These are phyloP conservation scores for Claviceps sp. DNA, from an alignment of 2,329 filamentous ascomycete species.

Conservation along the genomic window DNA sequence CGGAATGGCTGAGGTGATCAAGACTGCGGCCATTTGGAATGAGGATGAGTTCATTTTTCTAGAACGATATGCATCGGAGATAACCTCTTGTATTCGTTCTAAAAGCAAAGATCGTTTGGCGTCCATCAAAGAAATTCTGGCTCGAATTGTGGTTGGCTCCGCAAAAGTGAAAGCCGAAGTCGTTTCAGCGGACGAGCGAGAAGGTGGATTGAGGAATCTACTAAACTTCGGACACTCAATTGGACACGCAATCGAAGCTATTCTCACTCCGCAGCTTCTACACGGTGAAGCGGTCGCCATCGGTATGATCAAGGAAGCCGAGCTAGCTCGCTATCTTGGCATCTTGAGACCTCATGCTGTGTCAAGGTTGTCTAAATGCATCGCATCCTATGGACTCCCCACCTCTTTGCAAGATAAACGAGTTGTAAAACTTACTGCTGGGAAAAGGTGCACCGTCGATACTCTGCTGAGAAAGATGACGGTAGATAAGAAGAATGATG, in stretches of 20 bases:
- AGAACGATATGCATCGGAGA: slow-evolving; percentile 65
- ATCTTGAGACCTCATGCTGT: slow-evolving; percentile 77
- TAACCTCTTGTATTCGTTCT: slow-evolving; percentile 38
- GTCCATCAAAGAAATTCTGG: slow-evolving; percentile 56
- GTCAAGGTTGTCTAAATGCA: slow-evolving; percentile 79
- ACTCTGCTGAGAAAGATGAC: slow-evolving; percentile 85
- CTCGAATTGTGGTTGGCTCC: slow-evolving; percentile 74
- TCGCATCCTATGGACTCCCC: slow-evolving; percentile 84
- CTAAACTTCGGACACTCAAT: slow-evolving; percentile 98
- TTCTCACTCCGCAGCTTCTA: slow-evolving; percentile 85
- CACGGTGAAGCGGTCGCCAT: slow-evolving; percentile 95
- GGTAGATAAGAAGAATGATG: slow-evolving; percentile 97
- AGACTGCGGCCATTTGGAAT: slow-evolving; percentile 94
- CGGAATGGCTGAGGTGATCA: slow-evolving; percentile 96
- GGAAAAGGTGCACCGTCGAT: slow-evolving; percentile 79
- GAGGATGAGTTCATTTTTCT: slow-evolving; percentile 74
- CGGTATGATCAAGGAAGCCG: slow-evolving; percentile 96
- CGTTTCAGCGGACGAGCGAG: slow-evolving; percentile 85
- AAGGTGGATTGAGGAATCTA: slow-evolving; percentile 85
- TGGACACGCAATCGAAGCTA: slow-evolving; percentile 90
- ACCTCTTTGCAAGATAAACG: slow-evolving; percentile 74
- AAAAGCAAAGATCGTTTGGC: slow-evolving; percentile 44
- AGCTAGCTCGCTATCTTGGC: slow-evolving; percentile 79
- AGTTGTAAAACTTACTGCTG: slow-evolving; percentile 68
- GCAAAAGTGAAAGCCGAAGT: slow-evolving; percentile 90